Conservation (phyloP, 1,139 yeast genomes). For the Geotrichum candidum region DNA sequence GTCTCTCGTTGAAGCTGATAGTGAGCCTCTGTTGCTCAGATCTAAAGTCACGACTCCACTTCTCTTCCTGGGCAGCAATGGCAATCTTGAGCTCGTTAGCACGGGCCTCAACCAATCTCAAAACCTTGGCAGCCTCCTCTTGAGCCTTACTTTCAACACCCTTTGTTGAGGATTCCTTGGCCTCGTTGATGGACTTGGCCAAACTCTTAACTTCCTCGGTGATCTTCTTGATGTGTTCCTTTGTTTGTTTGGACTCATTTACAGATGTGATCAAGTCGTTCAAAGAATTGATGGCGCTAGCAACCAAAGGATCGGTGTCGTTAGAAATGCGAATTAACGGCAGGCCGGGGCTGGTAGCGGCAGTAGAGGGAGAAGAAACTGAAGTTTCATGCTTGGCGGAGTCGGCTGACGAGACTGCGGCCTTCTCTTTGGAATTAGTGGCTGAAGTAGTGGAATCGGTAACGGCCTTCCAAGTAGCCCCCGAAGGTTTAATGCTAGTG, state of each 20-base stretch:
- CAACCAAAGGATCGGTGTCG: slow-evolving; percentile 44
- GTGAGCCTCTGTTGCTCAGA: slow-evolving; percentile 61
- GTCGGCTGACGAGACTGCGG: background rate
- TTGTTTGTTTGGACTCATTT: slow-evolving; percentile 38
- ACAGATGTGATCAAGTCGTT: slow-evolving; percentile 49
- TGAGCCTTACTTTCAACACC: slow-evolving; percentile 26
- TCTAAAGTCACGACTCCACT: slow-evolving; percentile 53
- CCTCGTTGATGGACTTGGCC: slow-evolving; percentile 28
- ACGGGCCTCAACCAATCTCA: slow-evolving; percentile 20
- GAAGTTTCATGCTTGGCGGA: background rate
- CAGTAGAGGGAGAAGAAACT: slow-evolving; percentile 1
- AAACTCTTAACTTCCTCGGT: slow-evolving; percentile 29
- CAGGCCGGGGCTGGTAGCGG: slow-evolving; percentile 12
- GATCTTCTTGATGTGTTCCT: slow-evolving; percentile 27
- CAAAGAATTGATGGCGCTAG: slow-evolving; percentile 45
- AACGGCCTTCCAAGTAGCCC: slow-evolving; percentile 21
- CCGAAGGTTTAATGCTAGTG: background rate
- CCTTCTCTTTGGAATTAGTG: background rate
- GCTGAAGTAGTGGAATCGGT: background rate
- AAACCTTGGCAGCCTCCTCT: slow-evolving; percentile 16
- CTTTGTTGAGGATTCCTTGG: slow-evolving; percentile 24
- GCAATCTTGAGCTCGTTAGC: slow-evolving; percentile 34
- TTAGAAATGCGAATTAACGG: slow-evolving; percentile 30
- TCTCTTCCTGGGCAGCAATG: slow-evolving; percentile 46
- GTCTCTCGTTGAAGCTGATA: slow-evolving; percentile 52